phyloP scores from a whole-genome alignment of 192 early-diverging fungal genomes.

The Podila verticillata region DNA sequence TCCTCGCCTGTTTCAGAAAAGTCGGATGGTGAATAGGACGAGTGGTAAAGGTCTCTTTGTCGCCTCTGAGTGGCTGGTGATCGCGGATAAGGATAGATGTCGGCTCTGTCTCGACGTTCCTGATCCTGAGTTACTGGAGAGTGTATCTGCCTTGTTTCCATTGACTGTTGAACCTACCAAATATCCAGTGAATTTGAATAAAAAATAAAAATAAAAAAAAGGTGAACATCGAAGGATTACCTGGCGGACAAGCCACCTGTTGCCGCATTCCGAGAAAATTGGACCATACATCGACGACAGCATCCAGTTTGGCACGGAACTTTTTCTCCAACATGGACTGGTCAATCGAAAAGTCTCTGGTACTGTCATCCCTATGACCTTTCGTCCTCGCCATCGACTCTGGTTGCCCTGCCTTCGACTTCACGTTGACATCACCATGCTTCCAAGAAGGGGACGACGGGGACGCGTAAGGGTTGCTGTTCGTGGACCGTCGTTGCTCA shows the following conservation, averaged over 20 bases:
- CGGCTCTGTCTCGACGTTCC: too few species aligned
- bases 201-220: too few species aligned
- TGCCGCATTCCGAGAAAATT: not conserved
- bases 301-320: constrained; percentile 5
- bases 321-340: constrained; percentile 11
- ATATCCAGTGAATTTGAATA: too few species aligned
- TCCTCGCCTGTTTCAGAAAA: constrained; percentile 17
- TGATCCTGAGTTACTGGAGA: too few species aligned
- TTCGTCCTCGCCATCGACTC: not conserved
- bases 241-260: too few species aligned
- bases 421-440: too few species aligned
- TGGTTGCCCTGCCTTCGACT: not conserved
- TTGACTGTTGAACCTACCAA: too few species aligned
- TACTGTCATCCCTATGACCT: not conserved
- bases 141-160: too few species aligned
- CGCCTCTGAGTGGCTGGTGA: not conserved
- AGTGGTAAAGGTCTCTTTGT: constrained; percentile 18
- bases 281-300: not conserved
- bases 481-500: constrained; percentile 25
- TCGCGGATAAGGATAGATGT: not conserved
- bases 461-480: constrained; percentile 5
- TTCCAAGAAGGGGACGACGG: not conserved
- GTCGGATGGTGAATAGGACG: constrained; percentile 43
- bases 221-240: too few species aligned
- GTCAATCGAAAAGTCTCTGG: constrained; percentile 5